A percentile compares a stretch with the other conserved stretches of the same genome.
These are phyloP conservation scores for Cutaneotrichosporon cyanovorans DNA, from an alignment of 1,284 basidiomycete species.

Conservation along the genomic window DNA sequence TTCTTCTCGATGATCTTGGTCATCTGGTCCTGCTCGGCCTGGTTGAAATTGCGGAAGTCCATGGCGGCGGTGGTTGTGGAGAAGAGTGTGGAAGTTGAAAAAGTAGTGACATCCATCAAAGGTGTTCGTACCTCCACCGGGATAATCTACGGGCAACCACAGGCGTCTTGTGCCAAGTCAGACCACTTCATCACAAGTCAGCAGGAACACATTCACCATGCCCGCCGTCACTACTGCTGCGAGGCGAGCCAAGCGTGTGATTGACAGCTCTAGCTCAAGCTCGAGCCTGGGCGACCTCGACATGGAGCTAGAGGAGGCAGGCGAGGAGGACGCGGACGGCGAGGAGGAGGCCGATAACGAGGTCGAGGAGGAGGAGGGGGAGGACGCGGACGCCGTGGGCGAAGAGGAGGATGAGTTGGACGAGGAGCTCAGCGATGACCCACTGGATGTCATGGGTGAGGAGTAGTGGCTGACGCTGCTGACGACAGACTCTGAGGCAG, in stretches of 20 bases:
- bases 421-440: conserved; percentile 4
- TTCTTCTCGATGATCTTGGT: conserved; percentile 81
- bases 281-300: conserved; percentile 17
- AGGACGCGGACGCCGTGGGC: conserved; percentile 13
- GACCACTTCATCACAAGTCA: too few relatives aligned
- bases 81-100: too few relatives aligned
- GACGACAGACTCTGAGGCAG: not conserved
- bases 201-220: not conserved
- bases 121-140: too few relatives aligned
- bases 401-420: conserved; percentile 5
- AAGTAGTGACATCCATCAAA: too few relatives aligned
- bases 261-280: conserved; percentile 15
- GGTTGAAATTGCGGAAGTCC: conserved; percentile 79
- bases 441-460: not conserved
- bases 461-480: too few relatives aligned
- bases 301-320: not conserved
- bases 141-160: too few relatives aligned
- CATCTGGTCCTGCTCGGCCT: conserved; percentile 84
- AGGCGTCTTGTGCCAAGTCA: too few relatives aligned
- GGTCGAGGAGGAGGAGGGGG: conserved; percentile 7
- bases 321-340: not conserved
- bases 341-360: conserved; percentile 1
- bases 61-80: conserved; percentile 46
- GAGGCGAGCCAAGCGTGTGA: conserved; percentile 21
- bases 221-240: conserved; percentile 16